These are phyloP conservation scores for Pseudogymnoascus sp. DNA, from an alignment of 2,329 filamentous ascomycete species.

Conservation along the genomic window DNA sequence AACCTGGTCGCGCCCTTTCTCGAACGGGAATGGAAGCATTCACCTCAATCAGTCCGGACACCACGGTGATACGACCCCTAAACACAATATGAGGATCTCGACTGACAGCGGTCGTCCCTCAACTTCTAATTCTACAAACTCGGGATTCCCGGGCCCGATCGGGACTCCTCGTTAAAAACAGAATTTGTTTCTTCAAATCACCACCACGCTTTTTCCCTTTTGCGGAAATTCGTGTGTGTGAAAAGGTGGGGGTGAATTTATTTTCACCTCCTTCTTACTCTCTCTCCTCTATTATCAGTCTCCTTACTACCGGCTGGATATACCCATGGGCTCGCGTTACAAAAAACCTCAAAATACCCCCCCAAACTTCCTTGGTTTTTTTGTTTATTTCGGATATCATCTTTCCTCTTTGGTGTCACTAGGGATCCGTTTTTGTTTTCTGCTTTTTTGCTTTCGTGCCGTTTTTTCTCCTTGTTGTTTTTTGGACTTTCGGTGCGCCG, in stretches of 20 bases:
- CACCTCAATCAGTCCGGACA: conserved; percentile 52
- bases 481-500: neutral
- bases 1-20: conserved; percentile 52
- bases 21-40: conserved; percentile 60
- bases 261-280: neutral
- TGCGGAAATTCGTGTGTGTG: neutral
- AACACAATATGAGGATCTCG: conserved; percentile 75
- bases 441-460: neutral
- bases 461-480: neutral
- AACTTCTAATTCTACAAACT: conserved; percentile 90
- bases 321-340: conserved; percentile 7
- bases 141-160: conserved; percentile 90
- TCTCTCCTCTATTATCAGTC: conserved; percentile 8
- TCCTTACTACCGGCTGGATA: conserved; percentile 8
- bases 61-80: conserved; percentile 74
- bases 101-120: conserved; percentile 87
- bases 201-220: conserved; percentile 29
- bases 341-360: conserved; percentile 4
- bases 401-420: neutral
- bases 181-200: conserved; percentile 20
- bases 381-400: conserved; percentile 4
- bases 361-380: neutral
- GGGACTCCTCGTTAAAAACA: conserved; percentile 68
- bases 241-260: neutral
- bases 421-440: neutral